phyloP scores from a whole-genome alignment of 805 yeast species.

The Hanseniaspora lindneri region DNA sequence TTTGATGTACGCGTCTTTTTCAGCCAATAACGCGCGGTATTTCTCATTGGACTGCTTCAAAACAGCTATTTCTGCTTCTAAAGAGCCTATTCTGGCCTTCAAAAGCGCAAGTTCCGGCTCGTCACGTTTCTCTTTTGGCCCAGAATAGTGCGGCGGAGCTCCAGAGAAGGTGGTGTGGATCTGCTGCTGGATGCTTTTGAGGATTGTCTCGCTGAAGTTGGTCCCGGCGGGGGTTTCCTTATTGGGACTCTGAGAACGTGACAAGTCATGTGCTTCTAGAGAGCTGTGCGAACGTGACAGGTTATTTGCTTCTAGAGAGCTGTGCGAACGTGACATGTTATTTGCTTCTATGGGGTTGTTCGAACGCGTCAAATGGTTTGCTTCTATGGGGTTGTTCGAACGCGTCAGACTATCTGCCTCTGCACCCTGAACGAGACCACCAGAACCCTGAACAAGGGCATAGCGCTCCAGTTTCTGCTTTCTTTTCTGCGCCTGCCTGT shows the following conservation, averaged over 20 bases:
- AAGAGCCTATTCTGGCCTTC: background rate
- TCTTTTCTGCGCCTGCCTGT: background rate
- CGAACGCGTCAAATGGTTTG: too few relatives aligned
- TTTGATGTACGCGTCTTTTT: slow-evolving; percentile 6
- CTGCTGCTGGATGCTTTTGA: slow-evolving; percentile 12
- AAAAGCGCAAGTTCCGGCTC: background rate
- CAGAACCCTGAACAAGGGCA: too few relatives aligned
- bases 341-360: too few relatives aligned
- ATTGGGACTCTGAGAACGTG: too few relatives aligned
- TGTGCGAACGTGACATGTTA: too few relatives aligned
- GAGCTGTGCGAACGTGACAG: too few relatives aligned
- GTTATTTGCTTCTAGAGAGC: too few relatives aligned
- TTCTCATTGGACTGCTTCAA: background rate
- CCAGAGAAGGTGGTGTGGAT: background rate
- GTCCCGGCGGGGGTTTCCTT: background rate
- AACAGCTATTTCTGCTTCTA: background rate
- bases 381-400: too few relatives aligned
- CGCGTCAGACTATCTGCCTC: too few relatives aligned
- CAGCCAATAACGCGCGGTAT: background rate
- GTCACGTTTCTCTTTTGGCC: background rate
- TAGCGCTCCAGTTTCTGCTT: background rate
- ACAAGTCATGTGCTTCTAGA: too few relatives aligned
- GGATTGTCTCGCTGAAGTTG: background rate
- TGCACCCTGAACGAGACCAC: too few relatives aligned
- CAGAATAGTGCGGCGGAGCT: background rate